Percentiles rank a stretch among this genome's conserved stretches.
Conservation (phyloP, 495 filamentous ascomycete genomes). For the Barbatosphaeria neglecta region DNA sequence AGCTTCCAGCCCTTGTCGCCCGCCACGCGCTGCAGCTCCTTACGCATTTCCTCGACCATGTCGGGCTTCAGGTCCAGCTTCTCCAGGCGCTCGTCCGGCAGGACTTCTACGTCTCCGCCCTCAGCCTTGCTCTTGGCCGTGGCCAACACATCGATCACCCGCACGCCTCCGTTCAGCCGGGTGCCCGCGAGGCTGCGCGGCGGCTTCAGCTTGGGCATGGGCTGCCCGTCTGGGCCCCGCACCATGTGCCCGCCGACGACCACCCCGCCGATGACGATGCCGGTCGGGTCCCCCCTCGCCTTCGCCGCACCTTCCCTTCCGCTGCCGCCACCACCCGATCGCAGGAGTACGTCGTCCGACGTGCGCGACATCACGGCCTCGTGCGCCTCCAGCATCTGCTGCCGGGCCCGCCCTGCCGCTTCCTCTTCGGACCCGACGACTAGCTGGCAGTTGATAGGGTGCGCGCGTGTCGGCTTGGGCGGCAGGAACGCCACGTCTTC, state of each 20-base stretch:
- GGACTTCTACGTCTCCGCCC: conserved; percentile 40
- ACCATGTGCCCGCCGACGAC: conserved; percentile 44
- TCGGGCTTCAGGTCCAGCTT: conserved; percentile 59
- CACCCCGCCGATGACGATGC: conserved; percentile 33
- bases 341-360: conserved; percentile 11
- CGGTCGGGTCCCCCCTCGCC: conserved; percentile 8
- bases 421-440: conserved; percentile 50
- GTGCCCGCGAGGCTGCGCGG: conserved; percentile 19
- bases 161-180: conserved; percentile 3
- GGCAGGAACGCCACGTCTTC: conserved; percentile 87
- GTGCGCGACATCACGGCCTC: conserved; percentile 31
- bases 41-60: conserved; percentile 50
- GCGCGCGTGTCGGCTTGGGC: conserved; percentile 65
- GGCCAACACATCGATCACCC: conserved; percentile 22
- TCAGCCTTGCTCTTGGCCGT: conserved; percentile 33
- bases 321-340: conserved; percentile 9
- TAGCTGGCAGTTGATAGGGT: conserved; percentile 65
- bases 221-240: conserved; percentile 30
- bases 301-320: conserved; percentile 3
- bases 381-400: conserved; percentile 40
- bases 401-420: conserved; percentile 41
- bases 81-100: conserved; percentile 51
- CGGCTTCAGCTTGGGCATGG: conserved; percentile 15
- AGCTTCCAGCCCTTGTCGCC: conserved; percentile 45
- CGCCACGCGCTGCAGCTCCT: conserved; percentile 40